A percentile compares a stretch with the other conserved stretches of the same genome.
Evolutionary conservation across 176 grass and related monocot species (phyloP).

Genomic region (Oryza brachyantha): DNA sequence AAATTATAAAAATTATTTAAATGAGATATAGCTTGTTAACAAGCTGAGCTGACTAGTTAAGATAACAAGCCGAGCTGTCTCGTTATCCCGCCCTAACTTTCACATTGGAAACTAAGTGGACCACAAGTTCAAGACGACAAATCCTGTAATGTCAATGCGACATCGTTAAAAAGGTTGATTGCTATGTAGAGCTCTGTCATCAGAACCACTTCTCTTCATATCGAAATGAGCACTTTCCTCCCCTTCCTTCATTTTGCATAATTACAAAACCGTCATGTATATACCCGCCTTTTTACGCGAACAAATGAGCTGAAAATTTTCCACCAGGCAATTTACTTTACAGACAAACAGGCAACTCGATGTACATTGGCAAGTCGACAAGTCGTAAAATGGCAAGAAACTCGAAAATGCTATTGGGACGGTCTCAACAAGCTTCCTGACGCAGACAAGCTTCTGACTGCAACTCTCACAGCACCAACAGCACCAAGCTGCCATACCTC

Average conservation of each 20-base stretch:
- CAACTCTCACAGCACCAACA: conserved; percentile 79
- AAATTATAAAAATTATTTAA: too few relatives aligned
- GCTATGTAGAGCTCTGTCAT: neutral
- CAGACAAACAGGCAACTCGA: conserved; percentile 32
- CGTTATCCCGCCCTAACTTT: too few relatives aligned
- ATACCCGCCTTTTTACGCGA: conserved; percentile 8
- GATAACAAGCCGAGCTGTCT: too few relatives aligned
- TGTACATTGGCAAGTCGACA: neutral
- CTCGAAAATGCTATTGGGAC: conserved; percentile 26
- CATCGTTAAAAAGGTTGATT: neutral
- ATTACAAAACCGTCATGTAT: conserved; percentile 11
- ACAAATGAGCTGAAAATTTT: neutral
- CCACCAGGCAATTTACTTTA: conserved; percentile 36
- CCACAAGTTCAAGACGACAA: neutral
- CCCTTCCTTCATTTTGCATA: neutral
- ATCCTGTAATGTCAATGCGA: neutral
- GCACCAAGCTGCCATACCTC: conserved; percentile 79
- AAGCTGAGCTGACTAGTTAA: too few relatives aligned
- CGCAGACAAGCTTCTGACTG: conserved; percentile 66
- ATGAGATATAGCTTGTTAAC: too few relatives aligned
- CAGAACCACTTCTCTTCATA: neutral
- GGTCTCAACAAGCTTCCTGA: conserved; percentile 61
- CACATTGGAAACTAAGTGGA: neutral
- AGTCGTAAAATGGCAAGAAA: conserved; percentile 1
- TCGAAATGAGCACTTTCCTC: neutral